These are phyloP conservation scores for Pichia inconspicua DNA, from an alignment of 1,139 yeast species.

Conservation along the genomic window DNA sequence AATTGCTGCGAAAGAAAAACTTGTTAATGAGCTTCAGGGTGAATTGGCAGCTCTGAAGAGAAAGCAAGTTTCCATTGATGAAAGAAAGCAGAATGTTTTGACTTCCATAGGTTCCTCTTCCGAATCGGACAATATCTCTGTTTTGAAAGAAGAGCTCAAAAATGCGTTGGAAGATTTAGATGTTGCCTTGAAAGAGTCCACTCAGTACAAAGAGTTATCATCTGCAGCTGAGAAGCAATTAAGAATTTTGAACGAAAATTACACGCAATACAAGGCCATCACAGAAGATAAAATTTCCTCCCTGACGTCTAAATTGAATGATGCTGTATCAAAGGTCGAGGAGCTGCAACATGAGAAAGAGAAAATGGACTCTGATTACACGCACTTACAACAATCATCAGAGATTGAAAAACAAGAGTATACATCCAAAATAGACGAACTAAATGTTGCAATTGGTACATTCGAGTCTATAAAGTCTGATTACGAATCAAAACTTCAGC, in stretches of 20 bases:
- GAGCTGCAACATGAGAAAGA: conserved; percentile 29
- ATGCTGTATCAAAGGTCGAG: conserved; percentile 21
- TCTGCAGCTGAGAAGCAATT: conserved; percentile 44
- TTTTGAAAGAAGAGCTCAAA: conserved; percentile 34
- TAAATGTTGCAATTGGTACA: conserved; percentile 20
- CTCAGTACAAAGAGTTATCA: conserved; percentile 44
- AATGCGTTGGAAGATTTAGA: conserved; percentile 39
- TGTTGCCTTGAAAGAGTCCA: conserved; percentile 39
- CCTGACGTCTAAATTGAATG: conserved; percentile 11
- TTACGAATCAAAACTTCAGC: conserved; percentile 18
- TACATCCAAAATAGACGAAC: conserved; percentile 31
- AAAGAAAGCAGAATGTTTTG: conserved; percentile 31
- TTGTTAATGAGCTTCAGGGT: conserved; percentile 28
- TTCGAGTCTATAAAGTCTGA: conserved; percentile 23
- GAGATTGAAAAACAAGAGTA: conserved; percentile 32
- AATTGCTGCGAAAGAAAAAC: conserved; percentile 35
- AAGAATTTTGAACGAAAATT: conserved; percentile 33
- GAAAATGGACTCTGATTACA: conserved; percentile 22
- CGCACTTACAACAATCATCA: conserved; percentile 20
- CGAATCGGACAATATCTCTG: conserved; percentile 30
- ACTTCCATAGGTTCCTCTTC: conserved; percentile 30
- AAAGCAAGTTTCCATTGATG: conserved; percentile 26
- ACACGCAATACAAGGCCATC: conserved; percentile 33
- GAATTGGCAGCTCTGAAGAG: conserved; percentile 21
- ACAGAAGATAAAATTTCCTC: conserved; percentile 17